phyloP scores from a whole-genome alignment of 2,329 filamentous ascomycete genomes.

The Alternaria conjuncta region DNA sequence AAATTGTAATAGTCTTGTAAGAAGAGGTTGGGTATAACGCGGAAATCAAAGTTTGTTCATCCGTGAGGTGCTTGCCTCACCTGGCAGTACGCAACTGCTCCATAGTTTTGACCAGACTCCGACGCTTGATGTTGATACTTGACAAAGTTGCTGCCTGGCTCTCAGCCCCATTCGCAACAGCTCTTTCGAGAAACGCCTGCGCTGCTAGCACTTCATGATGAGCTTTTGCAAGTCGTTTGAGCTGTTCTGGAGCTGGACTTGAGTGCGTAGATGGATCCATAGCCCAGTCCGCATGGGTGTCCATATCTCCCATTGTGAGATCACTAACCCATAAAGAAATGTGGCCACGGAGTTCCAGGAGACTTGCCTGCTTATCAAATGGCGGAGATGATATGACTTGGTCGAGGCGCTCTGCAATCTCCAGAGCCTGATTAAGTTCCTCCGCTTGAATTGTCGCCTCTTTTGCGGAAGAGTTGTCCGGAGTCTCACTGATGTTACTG shows the following conservation, averaged over 20 bases:
- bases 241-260: slow-evolving; percentile 12
- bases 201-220: slow-evolving; percentile 33
- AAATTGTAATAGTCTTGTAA: not conserved
- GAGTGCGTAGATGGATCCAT: slow-evolving; percentile 6
- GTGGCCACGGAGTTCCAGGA: slow-evolving; percentile 76
- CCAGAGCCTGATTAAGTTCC: slow-evolving; percentile 66
- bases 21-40: slow-evolving; percentile 2
- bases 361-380: slow-evolving; percentile 69
- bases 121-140: slow-evolving; percentile 25
- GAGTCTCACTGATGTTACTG: slow-evolving; percentile 3
- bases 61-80: not conserved
- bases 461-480: slow-evolving; percentile 13
- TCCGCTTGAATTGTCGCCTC: slow-evolving; percentile 51
- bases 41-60: not conserved
- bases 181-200: slow-evolving; percentile 28
- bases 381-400: slow-evolving; percentile 71
- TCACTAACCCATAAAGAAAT: slow-evolving; percentile 78
- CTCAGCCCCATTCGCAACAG: slow-evolving; percentile 26
- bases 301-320: slow-evolving; percentile 55
- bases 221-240: slow-evolving; percentile 20
- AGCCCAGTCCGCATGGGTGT: slow-evolving; percentile 24
- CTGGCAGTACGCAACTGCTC: not conserved
- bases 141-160: slow-evolving; percentile 19
- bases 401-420: slow-evolving; percentile 74
- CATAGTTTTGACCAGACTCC: slow-evolving; percentile 1